Base-by-base conservation (phyloP, 192 early-diverging fungal genomes). In the Dimargaris verticillata region DNA sequence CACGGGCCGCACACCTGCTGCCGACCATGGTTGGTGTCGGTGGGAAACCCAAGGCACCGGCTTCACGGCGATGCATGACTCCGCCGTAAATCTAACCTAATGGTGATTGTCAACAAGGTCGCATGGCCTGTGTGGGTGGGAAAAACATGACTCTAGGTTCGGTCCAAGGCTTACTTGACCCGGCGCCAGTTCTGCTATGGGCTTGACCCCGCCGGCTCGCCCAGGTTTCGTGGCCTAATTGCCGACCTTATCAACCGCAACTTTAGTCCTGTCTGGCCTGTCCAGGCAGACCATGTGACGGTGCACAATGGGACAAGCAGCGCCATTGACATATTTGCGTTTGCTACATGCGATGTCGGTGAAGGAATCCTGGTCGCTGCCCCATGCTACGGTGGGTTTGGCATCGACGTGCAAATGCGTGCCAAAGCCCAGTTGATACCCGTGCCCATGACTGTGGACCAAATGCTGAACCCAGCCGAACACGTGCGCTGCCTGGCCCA, bases 311-410 rank as follows among this genome's bases (percentile, higher is more conserved):
- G 91, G 11, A 83, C 81, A 60, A 78, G 77, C 10, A 68, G 78
- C 9, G 78, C 80, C 3, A 72, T 92, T 44, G 75, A 80, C 64
- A 80, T 79, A 66, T 66, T 92, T 24, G 67, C 73, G 5, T 78
- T 80, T 53, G 76, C 76, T 14, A 71, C 83, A 7, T 76, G 78
- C 53, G 76, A 93, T 62, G 72, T 74, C 0, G 87, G 84, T 24
- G 89, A 92, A 53, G 81, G 76, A 29, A 65, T 91, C 10, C 63
- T 93, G 62, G 77, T 89, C 26, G 82, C 84, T 7, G 70, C 80
- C 10, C 89, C 89, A 0, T 88, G 74, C 66, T 92, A 92, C 63
- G 82, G 85, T 10, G 85, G 81, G 7, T 86, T 91, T 63, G 74
- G 84, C 45, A 65, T 65, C 26, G 85, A 89, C 60, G 71, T 82